phyloP scores from a whole-genome alignment of 352 stramenopile genomes.

The Pythium angustatum region DNA sequence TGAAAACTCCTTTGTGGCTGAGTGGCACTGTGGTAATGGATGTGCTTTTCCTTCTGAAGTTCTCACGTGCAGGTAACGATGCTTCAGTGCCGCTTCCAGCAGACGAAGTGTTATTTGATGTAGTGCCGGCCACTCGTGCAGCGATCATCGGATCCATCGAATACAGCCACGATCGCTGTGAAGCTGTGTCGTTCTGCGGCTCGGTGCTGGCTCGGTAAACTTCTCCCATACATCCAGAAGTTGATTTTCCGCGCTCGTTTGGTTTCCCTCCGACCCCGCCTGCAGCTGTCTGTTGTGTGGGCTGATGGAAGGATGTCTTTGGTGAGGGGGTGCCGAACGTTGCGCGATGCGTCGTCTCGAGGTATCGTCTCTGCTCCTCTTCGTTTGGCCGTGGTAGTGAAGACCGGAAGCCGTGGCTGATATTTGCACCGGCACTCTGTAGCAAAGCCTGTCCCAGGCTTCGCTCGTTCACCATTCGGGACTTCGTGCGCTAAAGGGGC shows the following conservation, averaged over 20 bases:
- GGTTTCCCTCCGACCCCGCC: slow-evolving; percentile 45
- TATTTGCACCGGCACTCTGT: slow-evolving; percentile 40
- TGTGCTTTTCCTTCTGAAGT: slow-evolving; percentile 50
- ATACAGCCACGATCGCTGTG: slow-evolving; percentile 80
- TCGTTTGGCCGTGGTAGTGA: slow-evolving; percentile 49
- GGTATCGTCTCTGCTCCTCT: slow-evolving; percentile 49
- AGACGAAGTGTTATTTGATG: background rate
- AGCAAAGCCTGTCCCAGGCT: slow-evolving; percentile 60
- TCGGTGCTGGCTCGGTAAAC: slow-evolving; percentile 56
- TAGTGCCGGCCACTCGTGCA: slow-evolving; percentile 26
- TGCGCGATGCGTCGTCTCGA: slow-evolving; percentile 66
- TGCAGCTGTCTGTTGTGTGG: slow-evolving; percentile 35
- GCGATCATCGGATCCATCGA: slow-evolving; percentile 69
- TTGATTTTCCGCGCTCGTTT: slow-evolving; percentile 62
- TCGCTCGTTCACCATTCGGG: slow-evolving; percentile 59
- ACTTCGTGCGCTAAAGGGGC: slow-evolving; percentile 34
- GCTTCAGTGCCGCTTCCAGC: background rate
- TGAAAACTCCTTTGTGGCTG: slow-evolving; percentile 63
- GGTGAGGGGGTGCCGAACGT: slow-evolving; percentile 42
- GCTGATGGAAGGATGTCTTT: background rate
- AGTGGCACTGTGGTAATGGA: slow-evolving; percentile 58
- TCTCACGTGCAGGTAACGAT: slow-evolving; percentile 9
- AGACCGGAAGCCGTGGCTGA: slow-evolving; percentile 53
- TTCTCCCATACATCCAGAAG: slow-evolving; percentile 64
- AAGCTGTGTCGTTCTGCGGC: slow-evolving; percentile 65